A percentile compares a stretch with the other conserved stretches of the same genome.
These are phyloP conservation scores for Schwanniomyces pseudopolymorphus DNA, from an alignment of 805 yeast genomes.

Conservation along the genomic window DNA sequence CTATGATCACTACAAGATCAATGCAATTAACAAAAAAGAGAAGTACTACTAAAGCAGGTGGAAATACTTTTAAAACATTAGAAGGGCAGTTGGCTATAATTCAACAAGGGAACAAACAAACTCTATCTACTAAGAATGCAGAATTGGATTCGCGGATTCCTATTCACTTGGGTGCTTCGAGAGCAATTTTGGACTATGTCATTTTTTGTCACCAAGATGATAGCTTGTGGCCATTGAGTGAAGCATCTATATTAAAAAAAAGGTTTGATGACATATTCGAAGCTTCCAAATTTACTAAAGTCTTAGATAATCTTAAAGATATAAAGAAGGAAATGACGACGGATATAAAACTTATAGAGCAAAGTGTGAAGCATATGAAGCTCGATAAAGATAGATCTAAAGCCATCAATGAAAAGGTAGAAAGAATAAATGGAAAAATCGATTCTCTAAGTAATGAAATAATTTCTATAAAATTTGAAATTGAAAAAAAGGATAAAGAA, in stretches of 20 bases:
- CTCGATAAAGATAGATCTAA: conserved; percentile 73
- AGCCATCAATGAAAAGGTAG: conserved; percentile 49
- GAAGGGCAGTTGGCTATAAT: conserved; percentile 83
- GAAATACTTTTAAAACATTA: conserved; percentile 75
- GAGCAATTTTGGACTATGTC: conserved; percentile 85
- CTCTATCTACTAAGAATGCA: conserved; percentile 76
- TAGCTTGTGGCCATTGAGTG: conserved; percentile 92
- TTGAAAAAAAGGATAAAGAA: conserved; percentile 54
- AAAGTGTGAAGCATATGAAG: conserved; percentile 73
- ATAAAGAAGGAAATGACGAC: conserved; percentile 74
- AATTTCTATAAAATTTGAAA: conserved; percentile 44
- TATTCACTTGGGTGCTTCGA: conserved; percentile 79
- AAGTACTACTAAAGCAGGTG: conserved; percentile 34
- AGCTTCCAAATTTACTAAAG: conserved; percentile 89
- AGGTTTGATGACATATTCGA: conserved; percentile 96
- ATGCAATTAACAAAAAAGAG: conserved; percentile 71
- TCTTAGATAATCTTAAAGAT: conserved; percentile 72
- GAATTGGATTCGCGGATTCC: conserved; percentile 86
- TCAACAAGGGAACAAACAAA: conserved; percentile 63
- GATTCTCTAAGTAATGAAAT: conserved; percentile 48
- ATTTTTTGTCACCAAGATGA: conserved; percentile 98
- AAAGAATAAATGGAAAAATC: conserved; percentile 43
- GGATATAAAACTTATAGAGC: conserved; percentile 74
- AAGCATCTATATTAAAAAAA: conserved; percentile 84
- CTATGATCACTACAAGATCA: conserved; percentile 84